A percentile compares a stretch with the other conserved stretches of the same genome.
phyloP scores from a whole-genome alignment of 345 rosid species.

The Pistacia vera region DNA sequence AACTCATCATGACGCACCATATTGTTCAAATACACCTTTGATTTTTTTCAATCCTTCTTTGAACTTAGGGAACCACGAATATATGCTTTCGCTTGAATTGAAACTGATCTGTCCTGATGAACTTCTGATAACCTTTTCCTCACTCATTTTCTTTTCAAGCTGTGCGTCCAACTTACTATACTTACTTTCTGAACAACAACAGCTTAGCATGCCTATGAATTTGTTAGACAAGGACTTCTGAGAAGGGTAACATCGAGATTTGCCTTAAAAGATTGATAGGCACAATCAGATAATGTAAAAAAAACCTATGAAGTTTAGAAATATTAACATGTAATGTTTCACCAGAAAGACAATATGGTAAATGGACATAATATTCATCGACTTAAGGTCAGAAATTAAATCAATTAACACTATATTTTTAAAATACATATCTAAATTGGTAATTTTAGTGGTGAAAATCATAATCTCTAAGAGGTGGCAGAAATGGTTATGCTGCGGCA shows the following conservation, averaged over 20 bases:
- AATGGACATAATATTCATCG: background rate
- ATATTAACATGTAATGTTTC: background rate
- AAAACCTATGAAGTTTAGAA: background rate
- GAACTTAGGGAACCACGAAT: constrained; percentile 70
- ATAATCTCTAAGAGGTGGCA: too few relatives aligned
- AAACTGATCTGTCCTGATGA: constrained; percentile 42
- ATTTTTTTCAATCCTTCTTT: constrained; percentile 65
- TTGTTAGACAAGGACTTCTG: constrained; percentile 39
- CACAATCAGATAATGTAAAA: constrained; percentile 9
- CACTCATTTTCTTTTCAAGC: constrained; percentile 74
- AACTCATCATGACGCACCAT: constrained; percentile 43
- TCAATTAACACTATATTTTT: background rate
- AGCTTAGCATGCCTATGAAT: constrained; percentile 46
- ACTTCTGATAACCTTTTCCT: constrained; percentile 41
- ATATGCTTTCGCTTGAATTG: constrained; percentile 66
- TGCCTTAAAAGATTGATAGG: constrained; percentile 33
- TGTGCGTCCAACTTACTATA: constrained; percentile 63
- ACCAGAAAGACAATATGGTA: background rate
- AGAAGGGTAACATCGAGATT: constrained; percentile 28
- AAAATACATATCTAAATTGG: too few relatives aligned
- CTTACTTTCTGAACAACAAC: constrained; percentile 52
- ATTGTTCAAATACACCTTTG: constrained; percentile 62
- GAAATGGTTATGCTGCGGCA: too few relatives aligned
- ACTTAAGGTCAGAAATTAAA: background rate
- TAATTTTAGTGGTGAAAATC: too few relatives aligned